Percentiles rank a stretch among this genome's conserved stretches.
Evolutionary conservation across 148 eudicot species (phyloP).

Genomic region (Polygonum aviculare): DNA sequence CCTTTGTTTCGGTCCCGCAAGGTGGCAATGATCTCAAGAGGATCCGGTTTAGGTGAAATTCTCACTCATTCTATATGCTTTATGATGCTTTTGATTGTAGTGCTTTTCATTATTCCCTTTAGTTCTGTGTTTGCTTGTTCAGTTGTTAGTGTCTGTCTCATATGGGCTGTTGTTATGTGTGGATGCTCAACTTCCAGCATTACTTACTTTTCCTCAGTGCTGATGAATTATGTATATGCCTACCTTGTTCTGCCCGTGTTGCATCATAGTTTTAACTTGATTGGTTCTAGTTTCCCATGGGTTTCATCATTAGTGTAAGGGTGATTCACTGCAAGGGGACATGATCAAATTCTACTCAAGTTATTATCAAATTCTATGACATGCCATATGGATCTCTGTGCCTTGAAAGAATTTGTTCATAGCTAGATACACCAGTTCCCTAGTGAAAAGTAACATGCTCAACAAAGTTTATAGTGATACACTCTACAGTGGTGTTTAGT

Average conservation of each 20-base stretch:
- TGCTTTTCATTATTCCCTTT: slow-evolving; percentile 23
- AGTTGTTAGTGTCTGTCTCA: background rate
- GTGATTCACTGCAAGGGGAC: background rate
- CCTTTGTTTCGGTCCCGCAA: slow-evolving; percentile 71
- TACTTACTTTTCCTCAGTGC: background rate
- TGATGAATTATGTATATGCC: background rate
- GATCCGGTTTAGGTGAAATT: slow-evolving; percentile 73
- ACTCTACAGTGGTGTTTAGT: background rate
- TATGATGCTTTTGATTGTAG: slow-evolving; percentile 12
- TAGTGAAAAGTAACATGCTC: background rate
- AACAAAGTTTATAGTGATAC: background rate
- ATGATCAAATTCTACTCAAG: background rate
- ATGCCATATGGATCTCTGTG: background rate
- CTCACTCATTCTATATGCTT: slow-evolving; percentile 3
- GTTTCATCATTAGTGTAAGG: background rate
- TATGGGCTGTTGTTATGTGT: background rate
- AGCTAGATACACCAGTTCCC: background rate
- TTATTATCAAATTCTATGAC: background rate
- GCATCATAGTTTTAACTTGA: background rate
- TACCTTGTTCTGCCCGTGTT: background rate
- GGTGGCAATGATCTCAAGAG: slow-evolving; percentile 92
- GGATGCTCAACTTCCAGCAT: background rate
- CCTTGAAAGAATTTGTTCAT: background rate
- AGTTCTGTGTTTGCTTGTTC: background rate
- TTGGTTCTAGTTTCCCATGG: background rate